These are phyloP conservation scores for Psilocybe azurescens DNA, from an alignment of 768 basidiomycete genomes.

Conservation along the genomic window DNA sequence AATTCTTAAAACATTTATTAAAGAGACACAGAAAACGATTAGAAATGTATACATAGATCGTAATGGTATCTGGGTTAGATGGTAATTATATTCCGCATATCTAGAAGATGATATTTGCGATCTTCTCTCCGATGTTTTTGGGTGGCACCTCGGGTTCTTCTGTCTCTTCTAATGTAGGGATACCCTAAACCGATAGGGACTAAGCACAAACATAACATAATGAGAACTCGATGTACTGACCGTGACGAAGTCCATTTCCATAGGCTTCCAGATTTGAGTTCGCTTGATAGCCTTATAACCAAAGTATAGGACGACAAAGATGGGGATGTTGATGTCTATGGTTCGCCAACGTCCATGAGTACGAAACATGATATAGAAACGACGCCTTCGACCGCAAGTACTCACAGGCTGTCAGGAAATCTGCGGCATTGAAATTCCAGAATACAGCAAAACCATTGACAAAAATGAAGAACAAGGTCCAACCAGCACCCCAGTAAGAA, in stretches of 20 bases:
- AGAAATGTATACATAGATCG: neutral
- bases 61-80: neutral
- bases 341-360: neutral
- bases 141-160: slow-evolving; percentile 58
- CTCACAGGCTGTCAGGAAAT: slow-evolving; percentile 52
- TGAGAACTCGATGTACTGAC: slow-evolving; percentile 36
- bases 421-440: slow-evolving; percentile 61
- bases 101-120: slow-evolving; percentile 59
- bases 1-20: neutral
- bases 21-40: neutral
- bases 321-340: slow-evolving; percentile 52
- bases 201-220: neutral
- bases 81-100: neutral
- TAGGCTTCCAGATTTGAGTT: slow-evolving; percentile 55
- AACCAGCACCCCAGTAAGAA: slow-evolving; percentile 72
- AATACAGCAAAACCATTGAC: slow-evolving; percentile 63
- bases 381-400: neutral
- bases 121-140: slow-evolving; percentile 52
- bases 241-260: slow-evolving; percentile 76
- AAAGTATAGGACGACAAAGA: slow-evolving; percentile 48
- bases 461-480: slow-evolving; percentile 65
- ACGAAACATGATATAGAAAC: neutral
- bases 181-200: slow-evolving; percentile 46
- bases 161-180: slow-evolving; percentile 74
- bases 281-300: slow-evolving; percentile 47